Conservation (phyloP, 768 basidiomycete genomes). For the Lentinula detonsa region DNA sequence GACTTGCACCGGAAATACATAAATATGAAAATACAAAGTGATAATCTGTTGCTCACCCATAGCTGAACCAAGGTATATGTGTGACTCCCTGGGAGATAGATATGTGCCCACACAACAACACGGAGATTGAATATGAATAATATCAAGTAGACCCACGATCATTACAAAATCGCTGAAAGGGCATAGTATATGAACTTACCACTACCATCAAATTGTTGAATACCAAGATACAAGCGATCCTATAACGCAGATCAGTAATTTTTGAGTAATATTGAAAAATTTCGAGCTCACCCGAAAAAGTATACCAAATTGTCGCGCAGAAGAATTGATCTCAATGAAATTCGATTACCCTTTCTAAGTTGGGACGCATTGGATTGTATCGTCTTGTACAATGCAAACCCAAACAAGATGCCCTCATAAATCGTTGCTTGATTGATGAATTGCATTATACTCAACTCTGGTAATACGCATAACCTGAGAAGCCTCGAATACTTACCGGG, state of each 20-base stretch:
- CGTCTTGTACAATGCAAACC: slow-evolving; percentile 31
- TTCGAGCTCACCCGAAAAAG: slow-evolving; percentile 30
- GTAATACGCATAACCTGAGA: background rate
- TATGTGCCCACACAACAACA: background rate
- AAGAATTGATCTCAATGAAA: slow-evolving; percentile 27
- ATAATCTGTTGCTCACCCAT: slow-evolving; percentile 20
- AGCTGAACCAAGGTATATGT: slow-evolving; percentile 45
- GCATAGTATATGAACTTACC: slow-evolving; percentile 13
- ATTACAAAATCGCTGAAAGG: too few species aligned
- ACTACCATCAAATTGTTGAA: slow-evolving; percentile 46
- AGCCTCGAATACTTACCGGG: slow-evolving; percentile 24
- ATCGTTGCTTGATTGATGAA: slow-evolving; percentile 22
- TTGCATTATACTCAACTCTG: background rate
- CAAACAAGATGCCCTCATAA: slow-evolving; percentile 28
- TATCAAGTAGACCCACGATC: too few species aligned
- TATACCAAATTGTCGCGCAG: slow-evolving; percentile 38
- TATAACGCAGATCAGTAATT: slow-evolving; percentile 9
- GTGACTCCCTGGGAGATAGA: slow-evolving; percentile 27
- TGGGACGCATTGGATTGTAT: slow-evolving; percentile 17
- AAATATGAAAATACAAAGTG: background rate
- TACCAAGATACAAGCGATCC: slow-evolving; percentile 31
- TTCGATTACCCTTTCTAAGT: slow-evolving; percentile 16
- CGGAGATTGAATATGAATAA: too few species aligned
- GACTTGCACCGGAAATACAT: slow-evolving; percentile 15
- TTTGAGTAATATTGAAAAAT: too few species aligned